Conservation (phyloP, 306 rosid genomes). For the Calophaca sinica region DNA sequence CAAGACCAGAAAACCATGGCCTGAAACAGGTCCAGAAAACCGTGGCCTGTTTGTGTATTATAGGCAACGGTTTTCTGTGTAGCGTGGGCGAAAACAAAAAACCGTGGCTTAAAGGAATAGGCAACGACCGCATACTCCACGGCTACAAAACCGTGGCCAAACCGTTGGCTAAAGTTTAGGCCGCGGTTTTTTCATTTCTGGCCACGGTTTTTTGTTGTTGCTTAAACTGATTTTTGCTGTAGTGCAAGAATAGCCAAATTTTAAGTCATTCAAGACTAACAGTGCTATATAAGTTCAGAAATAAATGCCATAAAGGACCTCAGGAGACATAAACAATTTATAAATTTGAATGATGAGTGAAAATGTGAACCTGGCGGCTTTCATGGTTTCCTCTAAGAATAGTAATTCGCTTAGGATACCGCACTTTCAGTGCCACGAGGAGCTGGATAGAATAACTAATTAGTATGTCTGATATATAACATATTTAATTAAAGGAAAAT, state of each 20-base stretch:
- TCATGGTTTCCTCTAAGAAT: slow-evolving; percentile 99
- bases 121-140: no score
- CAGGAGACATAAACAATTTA: slow-evolving; percentile 15
- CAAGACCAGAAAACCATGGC: no score
- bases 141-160: no score
- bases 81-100: no score
- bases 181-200: no score
- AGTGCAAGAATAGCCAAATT: slow-evolving; percentile 14
- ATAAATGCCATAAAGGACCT: slow-evolving; percentile 41
- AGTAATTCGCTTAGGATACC: slow-evolving; percentile 92
- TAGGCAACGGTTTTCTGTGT: no score
- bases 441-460: slow-evolving; percentile 70
- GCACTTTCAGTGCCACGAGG: slow-evolving; percentile 92
- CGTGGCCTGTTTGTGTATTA: no score
- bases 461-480: slow-evolving; percentile 25
- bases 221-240: no score
- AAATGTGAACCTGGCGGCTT: slow-evolving; percentile 89
- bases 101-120: no score
- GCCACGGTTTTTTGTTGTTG: no score
- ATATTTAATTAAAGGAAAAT: slow-evolving; percentile 25
- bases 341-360: slow-evolving; percentile 30
- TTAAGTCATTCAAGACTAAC: not conserved
- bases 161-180: no score
- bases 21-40: no score
- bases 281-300: slow-evolving; percentile 5